These are phyloP conservation scores for Fusarium fracticaudum DNA, from an alignment of 2,329 filamentous ascomycete genomes.

Conservation along the genomic window DNA sequence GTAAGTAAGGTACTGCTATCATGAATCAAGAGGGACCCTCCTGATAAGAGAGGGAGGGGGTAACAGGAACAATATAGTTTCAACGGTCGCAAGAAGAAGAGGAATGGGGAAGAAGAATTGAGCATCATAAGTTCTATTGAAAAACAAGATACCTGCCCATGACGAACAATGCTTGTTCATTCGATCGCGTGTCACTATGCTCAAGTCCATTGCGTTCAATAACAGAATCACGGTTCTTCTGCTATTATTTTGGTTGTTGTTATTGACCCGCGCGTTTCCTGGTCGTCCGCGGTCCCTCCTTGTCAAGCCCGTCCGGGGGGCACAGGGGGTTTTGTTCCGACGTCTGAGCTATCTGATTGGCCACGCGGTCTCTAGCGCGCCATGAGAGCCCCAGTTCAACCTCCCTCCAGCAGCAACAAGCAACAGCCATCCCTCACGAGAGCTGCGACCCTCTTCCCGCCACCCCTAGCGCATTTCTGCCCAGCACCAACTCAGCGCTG, in stretches of 20 bases:
- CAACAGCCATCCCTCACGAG: constrained; percentile 40
- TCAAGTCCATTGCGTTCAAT: constrained; percentile 9
- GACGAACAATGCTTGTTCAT: neutral
- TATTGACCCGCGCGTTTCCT: constrained; percentile 45
- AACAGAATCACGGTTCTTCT: constrained; percentile 24
- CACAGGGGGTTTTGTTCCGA: constrained; percentile 18
- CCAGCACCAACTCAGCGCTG: constrained; percentile 1
- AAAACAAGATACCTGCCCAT: neutral
- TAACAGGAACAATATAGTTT: constrained; percentile 1
- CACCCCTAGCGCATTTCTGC: constrained; percentile 37
- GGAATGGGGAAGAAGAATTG: neutral
- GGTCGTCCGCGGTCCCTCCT: constrained; percentile 39
- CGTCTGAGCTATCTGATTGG: constrained; percentile 36
- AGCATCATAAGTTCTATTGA: neutral
- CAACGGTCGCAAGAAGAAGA: constrained; percentile 4
- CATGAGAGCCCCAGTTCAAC: constrained; percentile 39
- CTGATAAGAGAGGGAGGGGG: neutral
- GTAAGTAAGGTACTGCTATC: constrained; percentile 6
- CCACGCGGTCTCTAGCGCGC: constrained; percentile 35
- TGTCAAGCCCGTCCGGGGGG: constrained; percentile 18
- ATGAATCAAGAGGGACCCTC: constrained; percentile 13
- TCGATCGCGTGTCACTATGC: neutral
- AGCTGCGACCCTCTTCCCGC: constrained; percentile 40
- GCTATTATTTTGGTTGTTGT: constrained; percentile 44
- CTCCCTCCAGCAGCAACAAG: constrained; percentile 39